Conservation (phyloP, 2,329 filamentous ascomycete genomes). For the Bipolaris victoriae region DNA sequence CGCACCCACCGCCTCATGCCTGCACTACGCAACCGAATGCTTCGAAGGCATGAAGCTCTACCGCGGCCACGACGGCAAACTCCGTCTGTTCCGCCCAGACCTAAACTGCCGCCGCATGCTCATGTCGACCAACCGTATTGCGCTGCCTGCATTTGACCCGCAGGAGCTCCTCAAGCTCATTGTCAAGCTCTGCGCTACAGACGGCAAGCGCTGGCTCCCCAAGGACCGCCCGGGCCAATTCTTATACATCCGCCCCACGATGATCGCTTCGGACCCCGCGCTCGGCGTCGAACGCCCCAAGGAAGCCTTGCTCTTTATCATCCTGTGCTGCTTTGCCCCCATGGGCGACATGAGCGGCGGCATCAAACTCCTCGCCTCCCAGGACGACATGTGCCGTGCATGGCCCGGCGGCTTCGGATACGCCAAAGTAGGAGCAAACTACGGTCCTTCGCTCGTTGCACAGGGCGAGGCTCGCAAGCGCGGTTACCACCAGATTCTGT, state of each 20-base stretch:
- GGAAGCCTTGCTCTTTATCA: conserved; percentile 88
- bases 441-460: conserved; percentile 81
- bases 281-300: conserved; percentile 81
- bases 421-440: conserved; percentile 93
- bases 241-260: conserved; percentile 83
- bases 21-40: conserved; percentile 91
- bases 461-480: conserved; percentile 73
- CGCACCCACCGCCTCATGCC: conserved; percentile 78
- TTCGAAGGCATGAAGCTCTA: conserved; percentile 85
- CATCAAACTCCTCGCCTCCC: conserved; percentile 76
- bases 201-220: conserved; percentile 81
- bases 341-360: conserved; percentile 48
- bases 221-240: conserved; percentile 70
- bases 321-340: conserved; percentile 59
- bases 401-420: conserved; percentile 94
- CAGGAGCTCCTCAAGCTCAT: conserved; percentile 76
- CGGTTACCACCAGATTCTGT: conserved; percentile 91
- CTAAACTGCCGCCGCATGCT: conserved; percentile 72
- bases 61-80: conserved; percentile 70
- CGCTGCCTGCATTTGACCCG: conserved; percentile 75
- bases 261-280: conserved; percentile 82
- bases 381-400: conserved; percentile 82
- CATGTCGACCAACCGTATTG: conserved; percentile 65
- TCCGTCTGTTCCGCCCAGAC: conserved; percentile 79
- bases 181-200: conserved; percentile 70